Evolutionary conservation across 192 early-diverging fungal genomes (phyloP).

Genomic region (Pilaira anomala): DNA sequence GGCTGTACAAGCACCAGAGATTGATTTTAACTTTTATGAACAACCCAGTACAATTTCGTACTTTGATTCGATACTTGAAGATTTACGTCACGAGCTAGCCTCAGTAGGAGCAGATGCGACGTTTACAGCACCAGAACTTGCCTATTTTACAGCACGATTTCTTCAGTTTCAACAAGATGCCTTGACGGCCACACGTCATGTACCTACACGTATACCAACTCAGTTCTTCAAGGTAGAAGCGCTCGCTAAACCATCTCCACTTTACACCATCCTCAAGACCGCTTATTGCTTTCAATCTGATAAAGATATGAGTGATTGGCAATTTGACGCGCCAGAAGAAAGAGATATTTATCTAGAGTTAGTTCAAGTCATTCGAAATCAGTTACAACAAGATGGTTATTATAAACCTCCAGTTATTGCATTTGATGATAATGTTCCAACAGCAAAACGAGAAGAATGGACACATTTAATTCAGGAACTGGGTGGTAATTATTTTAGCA

Average conservation of each 20-base stretch:
- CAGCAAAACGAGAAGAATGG: constrained; percentile 14
- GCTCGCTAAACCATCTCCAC: constrained; percentile 7
- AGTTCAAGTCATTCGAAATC: constrained; percentile 13
- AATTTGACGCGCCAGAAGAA: constrained; percentile 29
- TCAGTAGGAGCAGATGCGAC: constrained; percentile 26
- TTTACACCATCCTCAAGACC: constrained; percentile 28
- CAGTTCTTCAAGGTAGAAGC: constrained; percentile 22
- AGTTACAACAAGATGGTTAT: constrained; percentile 8
- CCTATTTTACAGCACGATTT: constrained; percentile 29
- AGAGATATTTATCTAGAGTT: constrained; percentile 21
- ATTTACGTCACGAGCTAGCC: constrained; percentile 18
- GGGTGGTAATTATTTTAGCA: neutral
- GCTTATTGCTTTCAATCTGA: constrained; percentile 31
- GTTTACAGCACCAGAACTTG: constrained; percentile 31
- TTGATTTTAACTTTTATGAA: constrained; percentile 37
- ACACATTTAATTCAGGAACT: constrained; percentile 4
- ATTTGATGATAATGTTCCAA: constrained; percentile 6
- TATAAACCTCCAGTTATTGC: constrained; percentile 14
- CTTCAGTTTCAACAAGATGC: constrained; percentile 29
- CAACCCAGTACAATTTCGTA: constrained; percentile 33
- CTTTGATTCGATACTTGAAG: constrained; percentile 28
- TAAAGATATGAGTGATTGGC: constrained; percentile 30
- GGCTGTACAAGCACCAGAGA: constrained; percentile 15
- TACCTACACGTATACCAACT: constrained; percentile 19
- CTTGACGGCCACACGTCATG: neutral